Evolutionary conservation across 2,329 filamentous ascomycete species (phyloP).

Genomic region (Malbranchea cinnamomea): DNA sequence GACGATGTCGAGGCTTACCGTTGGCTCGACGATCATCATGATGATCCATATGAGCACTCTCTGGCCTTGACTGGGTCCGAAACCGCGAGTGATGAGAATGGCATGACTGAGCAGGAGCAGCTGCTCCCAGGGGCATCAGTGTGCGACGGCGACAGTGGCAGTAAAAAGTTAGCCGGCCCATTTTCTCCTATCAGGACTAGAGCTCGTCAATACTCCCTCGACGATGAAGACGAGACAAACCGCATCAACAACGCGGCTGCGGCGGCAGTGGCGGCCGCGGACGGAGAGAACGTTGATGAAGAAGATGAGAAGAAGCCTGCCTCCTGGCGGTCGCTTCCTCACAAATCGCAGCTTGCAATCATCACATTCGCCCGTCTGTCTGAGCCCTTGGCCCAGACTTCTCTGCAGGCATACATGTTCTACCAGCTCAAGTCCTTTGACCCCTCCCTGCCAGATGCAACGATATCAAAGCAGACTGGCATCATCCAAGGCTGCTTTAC

Average conservation of each 20-base stretch:
- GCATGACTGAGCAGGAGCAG: too few species aligned
- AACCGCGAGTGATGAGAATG: too few species aligned
- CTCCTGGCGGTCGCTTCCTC: slow-evolving; percentile 58
- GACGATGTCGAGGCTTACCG: too few species aligned
- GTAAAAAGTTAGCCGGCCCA: too few species aligned
- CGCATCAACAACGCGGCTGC: slow-evolving; percentile 9
- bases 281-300: too few species aligned
- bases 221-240: slow-evolving; percentile 14
- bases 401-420: slow-evolving; percentile 66
- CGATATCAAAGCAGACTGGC: slow-evolving; percentile 63
- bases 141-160: too few species aligned
- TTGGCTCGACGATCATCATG: too few species aligned
- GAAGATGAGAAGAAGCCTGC: slow-evolving; percentile 31
- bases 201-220: slow-evolving; percentile 12
- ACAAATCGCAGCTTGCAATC: slow-evolving; percentile 62
- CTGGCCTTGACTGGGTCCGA: too few species aligned
- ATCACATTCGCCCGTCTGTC: slow-evolving; percentile 65
- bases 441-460: slow-evolving; percentile 39
- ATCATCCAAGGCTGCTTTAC: slow-evolving; percentile 68
- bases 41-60: too few species aligned
- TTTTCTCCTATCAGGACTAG: background rate
- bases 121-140: too few species aligned
- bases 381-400: slow-evolving; percentile 70
- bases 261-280: background rate
- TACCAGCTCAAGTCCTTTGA: slow-evolving; percentile 77